Evolutionary conservation across 2,329 filamentous ascomycete genomes (phyloP).

Genomic region (Trichoderma endophyticum): DNA sequence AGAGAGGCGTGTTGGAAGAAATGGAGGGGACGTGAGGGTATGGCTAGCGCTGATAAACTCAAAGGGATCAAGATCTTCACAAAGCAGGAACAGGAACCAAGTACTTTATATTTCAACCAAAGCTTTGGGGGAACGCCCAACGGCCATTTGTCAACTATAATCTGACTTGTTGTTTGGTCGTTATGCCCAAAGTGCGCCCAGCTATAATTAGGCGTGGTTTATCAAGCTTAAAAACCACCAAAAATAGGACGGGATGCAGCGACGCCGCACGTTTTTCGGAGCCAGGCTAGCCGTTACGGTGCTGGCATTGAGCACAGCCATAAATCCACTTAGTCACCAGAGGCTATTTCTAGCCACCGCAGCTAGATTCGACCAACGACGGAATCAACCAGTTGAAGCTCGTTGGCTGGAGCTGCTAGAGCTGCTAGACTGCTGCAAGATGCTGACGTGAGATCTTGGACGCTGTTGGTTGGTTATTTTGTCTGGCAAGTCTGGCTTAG

Average conservation of each 20-base stretch:
- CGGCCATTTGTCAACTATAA: not conserved
- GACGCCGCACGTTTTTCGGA: not conserved
- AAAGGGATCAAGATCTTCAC: not conserved
- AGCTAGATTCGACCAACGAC: not conserved
- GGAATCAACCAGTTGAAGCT: not conserved
- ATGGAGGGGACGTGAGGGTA: not conserved
- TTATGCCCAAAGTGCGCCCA: not conserved
- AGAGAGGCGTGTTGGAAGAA: not conserved
- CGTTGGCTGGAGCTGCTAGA: not conserved
- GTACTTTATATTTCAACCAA: not conserved
- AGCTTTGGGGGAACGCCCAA: not conserved
- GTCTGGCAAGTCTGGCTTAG: not conserved
- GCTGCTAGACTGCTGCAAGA: not conserved
- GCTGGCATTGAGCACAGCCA: not conserved
- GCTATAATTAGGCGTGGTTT: not conserved
- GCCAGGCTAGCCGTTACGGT: not conserved
- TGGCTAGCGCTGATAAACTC: not conserved
- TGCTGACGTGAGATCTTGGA: slow-evolving; percentile 5
- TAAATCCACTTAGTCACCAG: not conserved
- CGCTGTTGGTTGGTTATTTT: not conserved
- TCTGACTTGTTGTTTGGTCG: not conserved
- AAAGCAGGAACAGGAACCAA: not conserved
- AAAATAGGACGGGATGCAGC: slow-evolving; percentile 7
- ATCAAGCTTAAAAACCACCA: not conserved
- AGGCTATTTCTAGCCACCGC: not conserved